phyloP scores from a whole-genome alignment of 1,139 yeast species.

The Saccharomyces pastorianus region DNA sequence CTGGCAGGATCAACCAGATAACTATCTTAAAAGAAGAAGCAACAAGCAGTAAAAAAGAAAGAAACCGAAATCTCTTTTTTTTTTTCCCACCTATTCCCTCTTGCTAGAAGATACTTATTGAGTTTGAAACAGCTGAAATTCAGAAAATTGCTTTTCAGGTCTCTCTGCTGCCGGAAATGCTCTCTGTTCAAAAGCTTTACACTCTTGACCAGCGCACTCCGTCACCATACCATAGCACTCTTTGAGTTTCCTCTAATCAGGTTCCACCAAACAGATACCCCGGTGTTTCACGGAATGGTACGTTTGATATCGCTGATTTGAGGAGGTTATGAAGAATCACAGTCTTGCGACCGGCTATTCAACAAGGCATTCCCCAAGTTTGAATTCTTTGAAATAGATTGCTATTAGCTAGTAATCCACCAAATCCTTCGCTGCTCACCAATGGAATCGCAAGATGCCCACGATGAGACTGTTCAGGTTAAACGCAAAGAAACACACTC shows the following conservation, averaged over 20 bases:
- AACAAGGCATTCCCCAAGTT: conserved; percentile 29
- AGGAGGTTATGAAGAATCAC: conserved; percentile 32
- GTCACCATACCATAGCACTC: conserved; percentile 31
- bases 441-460: conserved; percentile 23
- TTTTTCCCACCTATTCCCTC: conserved; percentile 5
- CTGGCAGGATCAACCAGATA: conserved; percentile 44
- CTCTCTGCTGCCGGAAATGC: conserved; percentile 1
- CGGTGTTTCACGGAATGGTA: conserved; percentile 19
- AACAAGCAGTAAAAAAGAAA: conserved; percentile 3
- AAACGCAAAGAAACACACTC: conserved; percentile 7
- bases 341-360: conserved; percentile 28
- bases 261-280: conserved; percentile 27
- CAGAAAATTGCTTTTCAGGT: conserved; percentile 6
- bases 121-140: neutral
- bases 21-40: conserved; percentile 21
- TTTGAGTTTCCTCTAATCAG: conserved; percentile 29
- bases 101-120: conserved; percentile 13
- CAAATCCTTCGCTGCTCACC: conserved; percentile 34
- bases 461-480: conserved; percentile 25
- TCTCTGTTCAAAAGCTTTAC: conserved; percentile 11
- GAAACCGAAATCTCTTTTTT: conserved; percentile 3
- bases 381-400: conserved; percentile 28
- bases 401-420: conserved; percentile 36
- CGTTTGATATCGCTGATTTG: conserved; percentile 27
- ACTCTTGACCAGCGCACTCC: conserved; percentile 8